phyloP scores from a whole-genome alignment of 2,329 filamentous ascomycete species.

The Sporothrix brunneoviolacea region DNA sequence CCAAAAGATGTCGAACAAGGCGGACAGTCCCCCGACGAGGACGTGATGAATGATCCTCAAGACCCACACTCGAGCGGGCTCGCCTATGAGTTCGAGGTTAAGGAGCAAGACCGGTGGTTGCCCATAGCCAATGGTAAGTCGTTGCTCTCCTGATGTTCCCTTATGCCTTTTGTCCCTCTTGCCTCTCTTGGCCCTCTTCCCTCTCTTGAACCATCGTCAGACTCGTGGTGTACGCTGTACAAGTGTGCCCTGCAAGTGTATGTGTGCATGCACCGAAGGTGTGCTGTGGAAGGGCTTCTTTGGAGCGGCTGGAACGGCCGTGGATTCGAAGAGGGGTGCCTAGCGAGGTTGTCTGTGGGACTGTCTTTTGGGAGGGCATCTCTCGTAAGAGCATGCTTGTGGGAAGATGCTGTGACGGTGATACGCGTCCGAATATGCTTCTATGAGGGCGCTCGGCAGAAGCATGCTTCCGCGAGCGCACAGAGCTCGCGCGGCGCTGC shows the following conservation, averaged over 20 bases:
- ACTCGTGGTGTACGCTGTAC: neutral
- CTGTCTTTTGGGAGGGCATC: neutral
- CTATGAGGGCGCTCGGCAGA: neutral
- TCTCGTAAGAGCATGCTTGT: neutral
- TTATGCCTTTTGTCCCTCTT: neutral
- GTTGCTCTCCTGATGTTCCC: constrained; percentile 24
- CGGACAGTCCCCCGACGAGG: constrained; percentile 89
- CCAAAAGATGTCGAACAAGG: constrained; percentile 91
- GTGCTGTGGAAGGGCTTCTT: neutral
- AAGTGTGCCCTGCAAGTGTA: neutral
- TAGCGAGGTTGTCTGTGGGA: neutral
- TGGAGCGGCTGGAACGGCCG: neutral
- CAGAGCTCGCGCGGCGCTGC: neutral
- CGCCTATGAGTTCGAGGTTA: constrained; percentile 93
- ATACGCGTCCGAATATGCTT: constrained; percentile 5
- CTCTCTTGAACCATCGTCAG: neutral
- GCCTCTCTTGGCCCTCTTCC: neutral
- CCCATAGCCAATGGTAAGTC: constrained; percentile 99
- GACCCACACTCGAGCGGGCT: constrained; percentile 70
- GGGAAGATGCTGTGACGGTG: neutral
- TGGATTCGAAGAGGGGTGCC: neutral
- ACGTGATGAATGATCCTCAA: constrained; percentile 84
- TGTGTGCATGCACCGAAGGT: neutral
- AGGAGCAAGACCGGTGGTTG: constrained; percentile 99
- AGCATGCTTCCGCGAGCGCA: neutral